Conservation (phyloP, 2,329 filamentous ascomycete genomes). For the Chaetomiaceae sp. region DNA sequence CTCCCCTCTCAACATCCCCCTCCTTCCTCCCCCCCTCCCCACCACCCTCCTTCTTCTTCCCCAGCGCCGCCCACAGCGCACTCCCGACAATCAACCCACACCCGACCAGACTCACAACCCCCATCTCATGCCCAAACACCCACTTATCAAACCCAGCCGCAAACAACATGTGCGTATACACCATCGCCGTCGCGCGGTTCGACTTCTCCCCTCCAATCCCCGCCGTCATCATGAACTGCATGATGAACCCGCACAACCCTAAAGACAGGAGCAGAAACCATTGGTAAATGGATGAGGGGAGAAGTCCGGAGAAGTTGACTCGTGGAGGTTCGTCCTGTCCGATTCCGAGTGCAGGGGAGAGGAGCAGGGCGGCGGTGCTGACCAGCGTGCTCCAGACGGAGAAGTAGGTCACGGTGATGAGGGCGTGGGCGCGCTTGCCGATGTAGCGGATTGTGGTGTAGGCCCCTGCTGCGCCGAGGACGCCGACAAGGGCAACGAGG, state of each 20-base stretch:
- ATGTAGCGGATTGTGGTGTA: conserved; percentile 76
- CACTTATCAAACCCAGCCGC: conserved; percentile 49
- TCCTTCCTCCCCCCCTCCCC: conserved; percentile 24
- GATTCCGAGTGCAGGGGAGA: conserved; percentile 42
- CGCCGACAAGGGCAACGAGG: conserved; percentile 67
- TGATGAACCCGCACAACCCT: conserved; percentile 70
- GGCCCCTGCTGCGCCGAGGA: conserved; percentile 68
- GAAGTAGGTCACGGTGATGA: conserved; percentile 87
- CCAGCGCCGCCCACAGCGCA: conserved; percentile 47
- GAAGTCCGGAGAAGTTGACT: conserved; percentile 37
- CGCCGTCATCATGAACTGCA: conserved; percentile 81
- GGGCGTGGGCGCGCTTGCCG: conserved; percentile 70
- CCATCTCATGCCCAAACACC: conserved; percentile 50
- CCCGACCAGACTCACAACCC: conserved; percentile 45
- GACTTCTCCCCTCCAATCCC: conserved; percentile 69
- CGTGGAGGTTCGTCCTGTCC: conserved; percentile 36
- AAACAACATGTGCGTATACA: conserved; percentile 56
- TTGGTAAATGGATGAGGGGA: conserved; percentile 43
- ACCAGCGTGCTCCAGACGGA: conserved; percentile 66
- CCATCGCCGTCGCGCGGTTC: conserved; percentile 54
- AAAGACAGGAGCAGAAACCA: conserved; percentile 66
- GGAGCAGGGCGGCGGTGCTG: conserved; percentile 55
- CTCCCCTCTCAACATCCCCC: conserved; percentile 33
- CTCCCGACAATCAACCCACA: conserved; percentile 51
- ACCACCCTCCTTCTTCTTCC: conserved; percentile 33